Percentiles rank a stretch among this genome's conserved stretches.
Evolutionary conservation across 2,329 filamentous ascomycete genomes (phyloP).

Genomic region (Calcarisporium arbuscula): DNA sequence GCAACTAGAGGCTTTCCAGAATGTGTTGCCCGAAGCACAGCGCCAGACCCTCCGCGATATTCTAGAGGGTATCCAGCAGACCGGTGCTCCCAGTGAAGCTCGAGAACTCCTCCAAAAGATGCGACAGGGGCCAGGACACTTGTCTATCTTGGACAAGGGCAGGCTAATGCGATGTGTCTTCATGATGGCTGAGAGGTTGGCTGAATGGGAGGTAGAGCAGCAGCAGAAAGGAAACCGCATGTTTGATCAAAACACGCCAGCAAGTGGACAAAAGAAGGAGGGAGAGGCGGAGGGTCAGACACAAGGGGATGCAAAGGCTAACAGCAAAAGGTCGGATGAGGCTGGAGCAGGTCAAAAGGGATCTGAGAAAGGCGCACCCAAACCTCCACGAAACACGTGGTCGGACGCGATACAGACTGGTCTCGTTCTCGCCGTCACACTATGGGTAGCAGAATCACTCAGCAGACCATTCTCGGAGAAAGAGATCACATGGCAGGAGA

Average conservation of each 20-base stretch:
- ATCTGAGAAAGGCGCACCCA: conserved; percentile 24
- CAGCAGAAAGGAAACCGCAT: conserved; percentile 13
- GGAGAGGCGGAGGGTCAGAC: conserved; percentile 14
- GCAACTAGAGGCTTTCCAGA: conserved; percentile 53
- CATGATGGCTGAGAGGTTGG: conserved; percentile 28
- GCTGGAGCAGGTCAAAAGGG: conserved; percentile 23
- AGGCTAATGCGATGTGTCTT: conserved; percentile 30
- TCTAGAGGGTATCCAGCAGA: conserved; percentile 55
- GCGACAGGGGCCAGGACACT: conserved; percentile 49
- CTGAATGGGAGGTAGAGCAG: conserved; percentile 20
- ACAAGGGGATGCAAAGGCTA: too few relatives aligned
- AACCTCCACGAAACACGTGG: conserved; percentile 28
- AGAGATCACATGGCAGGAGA: conserved; percentile 98
- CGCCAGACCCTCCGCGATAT: conserved; percentile 51
- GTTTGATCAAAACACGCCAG: conserved; percentile 17
- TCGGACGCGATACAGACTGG: conserved; percentile 28
- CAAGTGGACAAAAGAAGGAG: conserved; percentile 14
- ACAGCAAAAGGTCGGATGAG: conserved; percentile 12
- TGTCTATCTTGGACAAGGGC: conserved; percentile 31
- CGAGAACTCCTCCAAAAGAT: conserved; percentile 51
- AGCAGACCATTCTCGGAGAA: conserved; percentile 38
- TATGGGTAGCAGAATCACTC: conserved; percentile 36
- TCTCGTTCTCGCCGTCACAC: conserved; percentile 46
- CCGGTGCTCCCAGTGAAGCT: conserved; percentile 65
- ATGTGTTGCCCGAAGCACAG: conserved; percentile 58